Conservation (phyloP, 2,329 filamentous ascomycete species). For the Aspergillus transmontanensis region DNA sequence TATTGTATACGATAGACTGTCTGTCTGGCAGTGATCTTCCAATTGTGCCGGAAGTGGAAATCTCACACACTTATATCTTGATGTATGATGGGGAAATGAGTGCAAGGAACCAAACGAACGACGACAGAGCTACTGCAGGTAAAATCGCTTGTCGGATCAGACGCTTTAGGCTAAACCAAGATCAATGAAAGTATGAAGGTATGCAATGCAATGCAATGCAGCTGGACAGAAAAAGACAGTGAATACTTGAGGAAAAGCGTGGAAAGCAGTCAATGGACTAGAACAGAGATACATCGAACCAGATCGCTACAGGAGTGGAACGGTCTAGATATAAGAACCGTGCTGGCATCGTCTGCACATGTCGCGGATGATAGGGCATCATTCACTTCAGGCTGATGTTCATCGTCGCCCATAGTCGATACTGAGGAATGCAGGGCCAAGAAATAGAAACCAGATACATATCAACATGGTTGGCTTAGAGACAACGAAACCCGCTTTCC, state of each 20-base stretch:
- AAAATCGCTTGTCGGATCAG: neutral
- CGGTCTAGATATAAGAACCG: constrained; percentile 10
- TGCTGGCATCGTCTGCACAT: constrained; percentile 10
- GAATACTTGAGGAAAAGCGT: neutral
- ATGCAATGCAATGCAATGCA: constrained; percentile 3
- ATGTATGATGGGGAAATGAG: neutral
- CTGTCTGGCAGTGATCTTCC: neutral
- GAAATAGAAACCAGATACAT: constrained; percentile 4
- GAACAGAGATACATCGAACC: constrained; percentile 1
- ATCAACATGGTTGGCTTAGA: constrained; percentile 16
- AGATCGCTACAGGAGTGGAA: neutral
- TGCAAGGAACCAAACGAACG: constrained; percentile 4
- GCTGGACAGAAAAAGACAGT: constrained; percentile 6
- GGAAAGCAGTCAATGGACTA: constrained; percentile 8
- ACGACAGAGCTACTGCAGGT: constrained; percentile 2
- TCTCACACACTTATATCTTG: constrained; percentile 5
- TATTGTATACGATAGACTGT: neutral
- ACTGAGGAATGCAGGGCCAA: constrained; percentile 11
- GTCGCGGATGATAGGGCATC: constrained; percentile 10
- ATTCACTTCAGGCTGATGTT: constrained; percentile 9
- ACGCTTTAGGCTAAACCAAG: neutral
- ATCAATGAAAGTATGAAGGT: constrained; percentile 1
- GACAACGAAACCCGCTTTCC: constrained; percentile 5
- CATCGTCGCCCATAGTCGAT: constrained; percentile 4
- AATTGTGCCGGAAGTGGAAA: neutral